Base-by-base conservation (phyloP, 2,329 filamentous ascomycete genomes). In the Chaetothyriales sp. region DNA sequence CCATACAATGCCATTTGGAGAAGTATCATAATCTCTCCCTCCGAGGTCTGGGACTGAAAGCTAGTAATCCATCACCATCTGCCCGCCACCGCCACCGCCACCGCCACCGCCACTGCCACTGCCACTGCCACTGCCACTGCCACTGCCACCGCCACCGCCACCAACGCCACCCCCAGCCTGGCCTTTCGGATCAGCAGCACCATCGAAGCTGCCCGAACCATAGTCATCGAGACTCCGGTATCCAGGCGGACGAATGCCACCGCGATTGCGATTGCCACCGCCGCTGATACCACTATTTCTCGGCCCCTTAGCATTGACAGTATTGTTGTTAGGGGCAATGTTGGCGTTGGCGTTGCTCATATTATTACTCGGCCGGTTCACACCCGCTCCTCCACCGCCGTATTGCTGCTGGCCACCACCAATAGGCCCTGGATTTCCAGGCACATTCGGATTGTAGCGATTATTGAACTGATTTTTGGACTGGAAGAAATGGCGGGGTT, bases 221-320 rank as follows among this genome's bases (percentile, higher is more conserved):
- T 70, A 66, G 59, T 87, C 83, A 63, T 86, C 83, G 1, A 86
- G 72, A 1, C 82, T 86, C 52, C 77, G 75, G 64, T 87, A 86
- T 45, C 73, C 70, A 52, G 71, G 69, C 10, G 69, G 67, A 33
- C 70, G 65, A 51, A 66, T 66, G 33, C 68, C 66, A 37, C 66
- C 62, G 47, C 61, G 68, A 5, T 73, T 70, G 43, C 67, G 61
- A 28, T 70, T 67, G n/a, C 58, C 60, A 20, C 68, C 67, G 46
- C 65, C 46, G 29, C 49, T 43, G 25, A 43, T 28, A 37, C 46
- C 43, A 20, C 44, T 40, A 15, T 37, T 43, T 18, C 18, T 25
- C 25, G 43, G 15, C 48, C 44, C 19, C 43, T 15, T 46, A 9
- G 19, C 9, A 10, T 46, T 20, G 28, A 15, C 37, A 33, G 18